Base-by-base conservation (phyloP, 495 filamentous ascomycete species). In the Penicillium crystallinum region DNA sequence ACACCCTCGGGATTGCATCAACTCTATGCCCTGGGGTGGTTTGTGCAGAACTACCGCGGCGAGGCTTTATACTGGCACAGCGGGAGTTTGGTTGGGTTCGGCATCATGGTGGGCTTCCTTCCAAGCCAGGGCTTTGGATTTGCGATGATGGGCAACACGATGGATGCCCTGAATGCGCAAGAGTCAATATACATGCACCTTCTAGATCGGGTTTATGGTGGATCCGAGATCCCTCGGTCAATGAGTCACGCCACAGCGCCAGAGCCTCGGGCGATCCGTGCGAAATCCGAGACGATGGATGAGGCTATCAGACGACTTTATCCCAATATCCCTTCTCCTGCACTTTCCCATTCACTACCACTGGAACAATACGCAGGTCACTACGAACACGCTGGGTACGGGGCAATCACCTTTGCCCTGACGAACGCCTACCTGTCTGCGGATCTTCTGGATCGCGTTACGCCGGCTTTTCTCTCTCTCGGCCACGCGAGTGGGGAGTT, bases 1-100 rank as follows among this genome's bases (percentile, higher is more conserved):
- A 29, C 17, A 4, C 47, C 47, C 17, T 37, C 47, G 8, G 6
- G 41, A 2, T 42, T 35, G n/a, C 8, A 25, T 9, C 54, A 53
- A 18, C 33, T 55, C 19, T 61, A 61, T 15, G 51, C 58, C 10
- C 37, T 61, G 8, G 58, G 58, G 1, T 61, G 55, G 58, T 47
- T 54, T 14, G 33, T 43, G 6, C 25, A 22, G 8, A 54, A 21
- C 11, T 61, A 61, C 27, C 58, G 30, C 37, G 58, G 52, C 10
- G 47, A 58, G 6, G 18, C 23, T 12, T 25, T 56, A 0, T 39
- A 46, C 49, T 56, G 54, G 54, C 54, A 56, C 36, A 46, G 43
- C 11, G 54, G 54, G 8, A 56, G 54, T 18, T 53, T 25, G 42
- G 9, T 21, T 3, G 42, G 50, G n/a, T 53, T 53, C 11, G 50